Evolutionary conservation across 164 flowering plant genomes (phyloP).

Genomic region (Taxillus chinensis): DNA sequence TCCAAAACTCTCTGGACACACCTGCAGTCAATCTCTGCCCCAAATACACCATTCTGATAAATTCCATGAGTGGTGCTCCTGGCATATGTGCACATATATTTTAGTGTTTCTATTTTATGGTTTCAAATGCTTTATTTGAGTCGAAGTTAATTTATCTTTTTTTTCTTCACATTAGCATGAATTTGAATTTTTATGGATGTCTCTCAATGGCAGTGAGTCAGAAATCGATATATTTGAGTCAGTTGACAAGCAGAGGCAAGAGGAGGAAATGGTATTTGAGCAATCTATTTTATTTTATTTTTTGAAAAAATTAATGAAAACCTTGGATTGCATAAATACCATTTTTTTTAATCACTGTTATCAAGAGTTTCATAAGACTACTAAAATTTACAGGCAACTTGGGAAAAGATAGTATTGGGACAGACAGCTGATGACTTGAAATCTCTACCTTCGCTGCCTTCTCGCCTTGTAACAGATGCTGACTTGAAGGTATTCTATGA

Average conservation of each 20-base stretch:
- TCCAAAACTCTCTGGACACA: too few relatives aligned
- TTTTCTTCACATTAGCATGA: background rate
- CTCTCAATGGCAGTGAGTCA: slow-evolving; percentile 52
- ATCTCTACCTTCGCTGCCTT: slow-evolving; percentile 45
- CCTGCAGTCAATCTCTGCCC: too few relatives aligned
- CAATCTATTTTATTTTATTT: background rate
- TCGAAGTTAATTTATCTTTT: background rate
- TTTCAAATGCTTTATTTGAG: background rate
- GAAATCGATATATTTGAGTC: slow-evolving; percentile 93
- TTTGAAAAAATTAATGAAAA: background rate
- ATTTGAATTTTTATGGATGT: slow-evolving; percentile 1
- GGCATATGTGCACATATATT: too few relatives aligned
- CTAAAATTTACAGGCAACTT: slow-evolving; percentile 43
- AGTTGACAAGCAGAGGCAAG: slow-evolving; percentile 71
- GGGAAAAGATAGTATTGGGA: slow-evolving; percentile 50
- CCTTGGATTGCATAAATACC: background rate
- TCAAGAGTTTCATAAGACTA: background rate
- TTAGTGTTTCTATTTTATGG: background rate
- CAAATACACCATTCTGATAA: too few relatives aligned
- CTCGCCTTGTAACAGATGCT: slow-evolving; percentile 84
- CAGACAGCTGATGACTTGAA: slow-evolving; percentile 27
- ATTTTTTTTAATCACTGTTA: background rate
- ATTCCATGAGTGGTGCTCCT: too few relatives aligned
- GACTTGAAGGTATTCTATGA: slow-evolving; percentile 66
- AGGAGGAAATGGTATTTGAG: slow-evolving; percentile 60